Base-by-base conservation (phyloP, 2,329 filamentous ascomycete species). In the Penicillium freii region DNA sequence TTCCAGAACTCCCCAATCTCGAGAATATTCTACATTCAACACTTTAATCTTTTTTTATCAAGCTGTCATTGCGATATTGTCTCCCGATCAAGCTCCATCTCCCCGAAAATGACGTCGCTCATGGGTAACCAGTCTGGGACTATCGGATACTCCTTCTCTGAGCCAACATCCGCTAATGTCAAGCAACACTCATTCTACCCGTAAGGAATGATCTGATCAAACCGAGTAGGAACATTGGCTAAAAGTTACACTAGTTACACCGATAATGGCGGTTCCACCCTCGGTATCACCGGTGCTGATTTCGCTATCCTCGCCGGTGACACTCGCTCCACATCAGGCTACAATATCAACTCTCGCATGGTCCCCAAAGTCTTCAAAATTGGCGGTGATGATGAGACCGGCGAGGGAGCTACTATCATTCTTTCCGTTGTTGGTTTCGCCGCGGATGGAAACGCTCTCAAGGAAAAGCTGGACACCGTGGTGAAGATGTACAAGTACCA, bases 401-500 rank as follows among this genome's bases (percentile, higher is more conserved):
- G 95, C 74, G 86, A 89, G 60, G 91, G 92, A 67, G 90, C 91
- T 51, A 90, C 87, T 54, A 90, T 99, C 69, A 85, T 97, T 17
- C 84, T 99, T 48, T 95, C 92, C 2, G 93, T 99, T 0, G 93
- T 96, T 43, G 94, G 94, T 46, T 99, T 97, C 73, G 91, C 92
- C 15, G 94, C 94, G 62, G 94, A 99, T 75, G 94, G 94, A 59
- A 87, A 92, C 70, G 93, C 94, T 36, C 82, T 99, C 67, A 93
- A 94, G 78, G 93, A 97, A 79, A 90, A 91, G 63, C 85, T 97
- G 63, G 93, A 97, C 74, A 88, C 91, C 62, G 86, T 96, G 71
- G 94, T 95, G 82, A 97, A 96, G 83, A 96, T 97, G 88, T 97
- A 97, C 85, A 90, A 90, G 71, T 97, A 97, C 82, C 92, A 95